These are phyloP conservation scores for Kwoniella botswanensis DNA, from an alignment of 768 basidiomycete genomes.

Conservation along the genomic window DNA sequence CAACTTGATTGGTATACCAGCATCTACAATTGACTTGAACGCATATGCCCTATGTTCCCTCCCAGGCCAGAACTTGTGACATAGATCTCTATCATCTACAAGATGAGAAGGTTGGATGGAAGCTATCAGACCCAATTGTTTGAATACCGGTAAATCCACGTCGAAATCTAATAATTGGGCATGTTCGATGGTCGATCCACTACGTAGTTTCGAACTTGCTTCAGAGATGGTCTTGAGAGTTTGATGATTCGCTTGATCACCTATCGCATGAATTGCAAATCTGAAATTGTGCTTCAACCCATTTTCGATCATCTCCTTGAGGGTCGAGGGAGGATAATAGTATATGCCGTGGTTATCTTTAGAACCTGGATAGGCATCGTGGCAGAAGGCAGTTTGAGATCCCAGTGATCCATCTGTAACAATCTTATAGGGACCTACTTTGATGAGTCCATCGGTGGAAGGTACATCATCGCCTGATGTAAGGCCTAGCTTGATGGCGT, in stretches of 20 bases:
- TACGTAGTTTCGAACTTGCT: conserved; percentile 22
- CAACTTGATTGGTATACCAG: conserved; percentile 39
- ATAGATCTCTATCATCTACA: conserved; percentile 45
- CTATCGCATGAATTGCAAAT: conserved; percentile 51
- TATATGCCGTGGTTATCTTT: conserved; percentile 29
- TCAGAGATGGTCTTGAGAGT: conserved; percentile 26
- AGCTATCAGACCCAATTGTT: conserved; percentile 35
- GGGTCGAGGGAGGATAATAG: conserved; percentile 21
- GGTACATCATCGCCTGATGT: conserved; percentile 31
- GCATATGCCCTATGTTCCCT: conserved; percentile 40
- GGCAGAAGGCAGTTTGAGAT: conserved; percentile 46
- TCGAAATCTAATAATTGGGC: conserved; percentile 42
- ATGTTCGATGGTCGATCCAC: conserved; percentile 45
- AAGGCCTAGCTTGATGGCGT: conserved; percentile 1
- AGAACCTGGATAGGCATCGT: conserved; percentile 40
- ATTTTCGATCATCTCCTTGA: conserved; percentile 29
- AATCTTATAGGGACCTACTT: conserved; percentile 31
- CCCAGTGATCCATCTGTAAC: conserved; percentile 51
- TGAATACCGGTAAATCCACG: conserved; percentile 39
- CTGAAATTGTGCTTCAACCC: conserved; percentile 28
- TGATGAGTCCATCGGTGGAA: conserved; percentile 33
- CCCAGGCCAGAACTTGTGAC: conserved; percentile 42
- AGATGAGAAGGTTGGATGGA: conserved; percentile 48
- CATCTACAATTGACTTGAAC: conserved; percentile 32
- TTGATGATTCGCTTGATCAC: conserved; percentile 44